phyloP scores from a whole-genome alignment of 768 basidiomycete species.

The Lactarius sanguifluus region DNA sequence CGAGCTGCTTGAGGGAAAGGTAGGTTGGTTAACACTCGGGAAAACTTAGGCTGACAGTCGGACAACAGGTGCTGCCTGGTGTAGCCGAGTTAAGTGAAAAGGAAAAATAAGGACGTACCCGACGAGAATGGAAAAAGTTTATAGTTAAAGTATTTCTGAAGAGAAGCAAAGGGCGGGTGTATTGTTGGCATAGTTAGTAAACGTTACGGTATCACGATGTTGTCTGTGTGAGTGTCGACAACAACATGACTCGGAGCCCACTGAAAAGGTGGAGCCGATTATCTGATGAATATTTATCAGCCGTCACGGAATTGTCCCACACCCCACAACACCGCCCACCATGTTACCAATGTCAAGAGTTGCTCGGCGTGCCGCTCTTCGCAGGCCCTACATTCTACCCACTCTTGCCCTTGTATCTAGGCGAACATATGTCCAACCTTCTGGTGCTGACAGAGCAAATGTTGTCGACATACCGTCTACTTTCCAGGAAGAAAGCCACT shows the following conservation, averaged over 20 bases:
- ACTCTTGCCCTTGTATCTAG: conserved; percentile 30
- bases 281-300: conserved; percentile 29
- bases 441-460: conserved; percentile 77
- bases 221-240: neutral
- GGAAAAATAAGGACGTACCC: conserved; percentile 39
- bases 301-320: conserved; percentile 1
- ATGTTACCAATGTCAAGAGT: conserved; percentile 65
- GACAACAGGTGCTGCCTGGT: conserved; percentile 73
- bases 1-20: conserved; percentile 98
- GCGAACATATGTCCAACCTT: conserved; percentile 76
- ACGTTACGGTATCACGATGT: neutral
- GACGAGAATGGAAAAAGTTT: conserved; percentile 7
- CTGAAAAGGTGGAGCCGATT: conserved; percentile 18
- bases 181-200: neutral
- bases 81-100: conserved; percentile 90
- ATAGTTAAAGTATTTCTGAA: conserved; percentile 12
- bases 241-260: neutral
- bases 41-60: conserved; percentile 28
- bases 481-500: conserved; percentile 66
- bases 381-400: conserved; percentile 32
- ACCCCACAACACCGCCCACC: conserved; percentile 13
- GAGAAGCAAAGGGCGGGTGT: neutral
- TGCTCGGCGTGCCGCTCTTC: conserved; percentile 33
- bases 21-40: conserved; percentile 37
- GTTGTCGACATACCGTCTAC: conserved; percentile 78